Percentiles rank a stretch among this genome's conserved stretches.
These are phyloP conservation scores for Fusarium clavum DNA, from an alignment of 2,329 filamentous ascomycete genomes.

Conservation along the genomic window DNA sequence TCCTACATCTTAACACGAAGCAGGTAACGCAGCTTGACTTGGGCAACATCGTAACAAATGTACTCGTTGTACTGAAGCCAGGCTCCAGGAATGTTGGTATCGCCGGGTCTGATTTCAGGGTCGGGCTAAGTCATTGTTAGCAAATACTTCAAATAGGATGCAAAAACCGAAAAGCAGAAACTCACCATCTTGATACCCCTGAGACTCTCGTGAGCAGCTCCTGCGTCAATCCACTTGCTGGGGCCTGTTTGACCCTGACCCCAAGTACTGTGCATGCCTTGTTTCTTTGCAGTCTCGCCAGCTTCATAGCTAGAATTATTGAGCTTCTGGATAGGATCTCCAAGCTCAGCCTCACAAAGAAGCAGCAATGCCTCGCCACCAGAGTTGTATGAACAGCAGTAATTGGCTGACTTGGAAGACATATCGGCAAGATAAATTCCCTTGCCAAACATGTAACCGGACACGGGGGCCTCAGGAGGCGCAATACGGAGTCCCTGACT, in stretches of 20 bases:
- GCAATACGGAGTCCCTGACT: conserved; percentile 91
- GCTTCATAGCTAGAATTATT: conserved; percentile 69
- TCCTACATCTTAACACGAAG: conserved; percentile 68
- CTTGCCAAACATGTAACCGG: conserved; percentile 90
- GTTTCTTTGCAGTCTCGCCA: conserved; percentile 68
- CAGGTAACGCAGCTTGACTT: conserved; percentile 77
- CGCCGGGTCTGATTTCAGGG: conserved; percentile 56
- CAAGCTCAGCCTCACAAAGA: conserved; percentile 83
- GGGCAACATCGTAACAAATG: conserved; percentile 76
- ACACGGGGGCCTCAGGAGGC: conserved; percentile 82
- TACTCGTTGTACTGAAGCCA: conserved; percentile 77
- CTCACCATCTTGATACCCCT: conserved; percentile 77
- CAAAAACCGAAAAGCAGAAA: conserved; percentile 11
- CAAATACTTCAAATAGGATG: not conserved
- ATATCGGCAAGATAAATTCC: conserved; percentile 91
- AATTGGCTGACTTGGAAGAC: conserved; percentile 83
- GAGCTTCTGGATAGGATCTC: conserved; percentile 77
- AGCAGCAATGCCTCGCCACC: conserved; percentile 79
- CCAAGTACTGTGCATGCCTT: conserved; percentile 74
- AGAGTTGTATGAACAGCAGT: conserved; percentile 74
- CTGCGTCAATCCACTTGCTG: conserved; percentile 79
- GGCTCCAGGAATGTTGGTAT: conserved; percentile 59
- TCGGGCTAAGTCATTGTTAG: conserved; percentile 59
- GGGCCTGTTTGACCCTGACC: conserved; percentile 76
- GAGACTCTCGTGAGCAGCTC: conserved; percentile 71